phyloP scores from a whole-genome alignment of 2,329 filamentous ascomycete genomes.

The Talaromyces sp. region DNA sequence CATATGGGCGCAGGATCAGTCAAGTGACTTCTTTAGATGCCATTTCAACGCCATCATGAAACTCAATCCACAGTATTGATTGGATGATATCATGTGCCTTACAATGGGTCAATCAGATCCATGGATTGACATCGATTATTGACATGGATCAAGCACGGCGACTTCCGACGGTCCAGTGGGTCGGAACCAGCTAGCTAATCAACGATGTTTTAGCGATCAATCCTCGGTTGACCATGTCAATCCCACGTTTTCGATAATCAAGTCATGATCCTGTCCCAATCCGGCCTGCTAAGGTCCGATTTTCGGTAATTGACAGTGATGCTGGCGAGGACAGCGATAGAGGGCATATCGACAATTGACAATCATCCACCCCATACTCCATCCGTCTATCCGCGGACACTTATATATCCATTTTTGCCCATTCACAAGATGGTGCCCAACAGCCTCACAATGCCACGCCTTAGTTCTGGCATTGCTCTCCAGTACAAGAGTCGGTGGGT shows the following conservation, averaged over 20 bases:
- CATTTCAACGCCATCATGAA: neutral
- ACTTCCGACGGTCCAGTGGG: conserved; percentile 3
- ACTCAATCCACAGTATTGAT: neutral
- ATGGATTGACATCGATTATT: neutral
- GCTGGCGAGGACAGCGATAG: neutral
- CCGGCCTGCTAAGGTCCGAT: neutral
- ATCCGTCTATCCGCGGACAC: neutral
- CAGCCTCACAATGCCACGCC: conserved; percentile 10
- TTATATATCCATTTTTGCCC: neutral
- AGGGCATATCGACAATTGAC: neutral
- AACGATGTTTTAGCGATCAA: neutral
- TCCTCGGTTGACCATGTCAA: neutral
- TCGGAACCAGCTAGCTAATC: conserved; percentile 3
- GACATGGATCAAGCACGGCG: conserved; percentile 1
- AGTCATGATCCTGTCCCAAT: neutral
- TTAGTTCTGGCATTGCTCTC: neutral
- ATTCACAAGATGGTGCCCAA: conserved; percentile 10
- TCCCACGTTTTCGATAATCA: neutral
- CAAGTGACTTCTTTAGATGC: conserved; percentile 6
- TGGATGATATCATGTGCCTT: conserved; percentile 8
- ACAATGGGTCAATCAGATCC: neutral
- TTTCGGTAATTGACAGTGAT: neutral
- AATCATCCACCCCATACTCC: neutral
- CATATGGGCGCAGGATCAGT: neutral
- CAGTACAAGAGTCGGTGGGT: neutral